Conservation (phyloP, 306 rosid species). For the Comarum palustre region DNA sequence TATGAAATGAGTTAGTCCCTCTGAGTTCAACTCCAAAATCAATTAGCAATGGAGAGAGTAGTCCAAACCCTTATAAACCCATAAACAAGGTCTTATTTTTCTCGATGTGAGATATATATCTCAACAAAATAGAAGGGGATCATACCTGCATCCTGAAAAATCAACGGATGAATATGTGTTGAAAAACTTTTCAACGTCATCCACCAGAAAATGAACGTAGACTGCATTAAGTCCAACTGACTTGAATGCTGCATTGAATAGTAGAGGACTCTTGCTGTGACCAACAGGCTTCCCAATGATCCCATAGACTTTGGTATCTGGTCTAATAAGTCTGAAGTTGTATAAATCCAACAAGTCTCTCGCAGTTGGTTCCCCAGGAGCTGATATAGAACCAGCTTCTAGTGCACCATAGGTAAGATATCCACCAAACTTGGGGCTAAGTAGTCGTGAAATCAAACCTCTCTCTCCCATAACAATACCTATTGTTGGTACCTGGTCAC, state of each 20-base stretch:
- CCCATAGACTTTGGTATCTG: slow-evolving; percentile 45
- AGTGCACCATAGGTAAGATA: slow-evolving; percentile 43
- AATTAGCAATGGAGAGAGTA: too few relatives aligned
- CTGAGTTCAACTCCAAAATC: too few relatives aligned
- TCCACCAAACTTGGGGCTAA: slow-evolving; percentile 47
- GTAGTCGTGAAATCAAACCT: slow-evolving; percentile 40
- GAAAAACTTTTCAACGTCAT: slow-evolving; percentile 43
- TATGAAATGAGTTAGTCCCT: too few relatives aligned
- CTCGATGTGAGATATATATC: too few relatives aligned
- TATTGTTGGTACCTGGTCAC: slow-evolving; percentile 36
- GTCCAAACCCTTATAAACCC: too few relatives aligned
- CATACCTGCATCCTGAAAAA: slow-evolving; percentile 49
- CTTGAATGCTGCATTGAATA: slow-evolving; percentile 47
- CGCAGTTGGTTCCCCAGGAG: slow-evolving; percentile 41
- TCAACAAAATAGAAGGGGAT: too few relatives aligned
- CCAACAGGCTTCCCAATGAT: slow-evolving; percentile 49
- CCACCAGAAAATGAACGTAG: slow-evolving; percentile 46
- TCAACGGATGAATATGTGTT: slow-evolving; percentile 34
- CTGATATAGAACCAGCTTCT: slow-evolving; percentile 33
- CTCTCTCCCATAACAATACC: slow-evolving; percentile 44
- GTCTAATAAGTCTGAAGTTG: slow-evolving; percentile 41
- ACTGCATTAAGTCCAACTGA: slow-evolving; percentile 37
- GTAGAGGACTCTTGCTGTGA: slow-evolving; percentile 52
- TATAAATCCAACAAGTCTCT: slow-evolving; percentile 38
- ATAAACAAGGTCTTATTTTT: too few relatives aligned